Percentiles rank a stretch among this genome's conserved stretches.
Conservation (phyloP, 768 basidiomycete species). For the Lentinula lateritia region DNA sequence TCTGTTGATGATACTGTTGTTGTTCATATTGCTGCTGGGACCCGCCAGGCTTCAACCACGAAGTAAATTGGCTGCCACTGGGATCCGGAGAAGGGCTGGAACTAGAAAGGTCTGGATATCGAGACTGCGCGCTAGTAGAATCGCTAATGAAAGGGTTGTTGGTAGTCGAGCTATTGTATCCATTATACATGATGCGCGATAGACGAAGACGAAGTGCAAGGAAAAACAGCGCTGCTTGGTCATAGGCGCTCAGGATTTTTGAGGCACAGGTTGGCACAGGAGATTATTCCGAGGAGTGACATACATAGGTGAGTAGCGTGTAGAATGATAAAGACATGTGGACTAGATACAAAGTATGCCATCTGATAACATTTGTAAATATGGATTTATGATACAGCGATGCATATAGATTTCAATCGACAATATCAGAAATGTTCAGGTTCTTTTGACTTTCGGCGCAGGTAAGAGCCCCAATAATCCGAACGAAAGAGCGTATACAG, state of each 20-base stretch:
- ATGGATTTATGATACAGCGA: background rate
- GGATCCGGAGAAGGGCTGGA: constrained; percentile 14
- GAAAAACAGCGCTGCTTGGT: background rate
- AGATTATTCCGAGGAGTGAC: no score
- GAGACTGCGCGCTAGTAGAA: constrained; percentile 38
- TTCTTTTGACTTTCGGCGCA: constrained; percentile 39
- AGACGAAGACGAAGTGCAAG: background rate
- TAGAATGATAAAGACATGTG: no score
- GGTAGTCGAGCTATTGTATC: constrained; percentile 9
- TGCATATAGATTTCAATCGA: background rate
- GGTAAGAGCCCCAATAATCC: constrained; percentile 74
- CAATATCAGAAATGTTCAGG: background rate
- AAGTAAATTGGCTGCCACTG: constrained; percentile 27
- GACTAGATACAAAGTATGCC: background rate
- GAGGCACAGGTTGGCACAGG: background rate
- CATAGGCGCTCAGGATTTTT: background rate
- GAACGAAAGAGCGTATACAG: constrained; percentile 63
- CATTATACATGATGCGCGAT: constrained; percentile 5
- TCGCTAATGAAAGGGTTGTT: constrained; percentile 72
- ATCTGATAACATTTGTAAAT: background rate
- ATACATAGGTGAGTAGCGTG: no score
- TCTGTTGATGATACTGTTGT: constrained; percentile 31
- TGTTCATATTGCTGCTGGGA: constrained; percentile 25
- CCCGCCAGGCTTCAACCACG: constrained; percentile 25
- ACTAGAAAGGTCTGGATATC: constrained; percentile 61